Percentiles rank a stretch among this genome's conserved stretches.
phyloP scores from a whole-genome alignment of 345 rosid species.

The Jatropha curcas region DNA sequence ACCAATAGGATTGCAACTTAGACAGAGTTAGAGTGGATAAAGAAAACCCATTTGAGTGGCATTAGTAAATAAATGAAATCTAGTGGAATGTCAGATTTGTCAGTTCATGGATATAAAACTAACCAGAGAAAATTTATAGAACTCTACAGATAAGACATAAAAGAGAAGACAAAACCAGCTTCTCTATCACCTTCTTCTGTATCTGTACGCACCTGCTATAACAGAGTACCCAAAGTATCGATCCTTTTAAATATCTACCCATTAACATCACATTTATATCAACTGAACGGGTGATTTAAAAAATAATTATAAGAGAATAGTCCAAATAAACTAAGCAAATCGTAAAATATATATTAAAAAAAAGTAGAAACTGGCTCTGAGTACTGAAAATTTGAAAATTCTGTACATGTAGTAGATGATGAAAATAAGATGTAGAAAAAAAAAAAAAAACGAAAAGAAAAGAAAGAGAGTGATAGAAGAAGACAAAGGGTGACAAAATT shows the following conservation, averaged over 20 bases:
- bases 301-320: not conserved
- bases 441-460: not conserved
- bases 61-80: conserved; percentile 26
- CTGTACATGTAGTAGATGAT: conserved; percentile 40
- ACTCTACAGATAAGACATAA: conserved; percentile 23
- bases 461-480: too few species aligned
- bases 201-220: not conserved
- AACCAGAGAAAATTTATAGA: conserved; percentile 8
- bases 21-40: conserved; percentile 4
- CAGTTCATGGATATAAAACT: conserved; percentile 35
- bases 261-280: not conserved
- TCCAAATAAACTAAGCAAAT: conserved; percentile 4
- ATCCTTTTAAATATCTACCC: not conserved
- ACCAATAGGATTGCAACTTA: not conserved
- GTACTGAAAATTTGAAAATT: conserved; percentile 21
- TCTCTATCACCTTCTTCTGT: conserved; percentile 1
- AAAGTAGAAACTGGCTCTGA: conserved; percentile 21
- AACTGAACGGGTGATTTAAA: not conserved
- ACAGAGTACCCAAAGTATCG: conserved; percentile 1
- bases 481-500: conserved; percentile 65
- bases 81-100: conserved; percentile 48
- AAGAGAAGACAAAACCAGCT: conserved; percentile 29
- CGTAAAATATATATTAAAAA: not conserved
- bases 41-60: conserved; percentile 8
- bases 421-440: conserved; percentile 8